Evolutionary conservation across 129 eudicot genomes (phyloP).

Genomic region (Flaveria bidentis): DNA sequence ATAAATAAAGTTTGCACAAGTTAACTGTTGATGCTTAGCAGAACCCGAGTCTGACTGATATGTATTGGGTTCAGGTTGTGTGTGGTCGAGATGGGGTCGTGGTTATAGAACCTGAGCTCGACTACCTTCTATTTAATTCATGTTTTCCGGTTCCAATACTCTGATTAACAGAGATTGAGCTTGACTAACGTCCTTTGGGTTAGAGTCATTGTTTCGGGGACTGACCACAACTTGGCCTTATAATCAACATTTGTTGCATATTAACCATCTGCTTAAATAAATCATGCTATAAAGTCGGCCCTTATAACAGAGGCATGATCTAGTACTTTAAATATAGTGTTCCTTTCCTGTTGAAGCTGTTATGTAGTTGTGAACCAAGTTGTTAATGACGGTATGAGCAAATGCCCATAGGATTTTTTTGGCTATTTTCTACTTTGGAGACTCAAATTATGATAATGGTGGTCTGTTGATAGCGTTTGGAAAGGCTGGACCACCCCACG

Average conservation of each 20-base stretch:
- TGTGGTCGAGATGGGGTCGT: background rate
- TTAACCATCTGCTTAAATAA: too few species aligned
- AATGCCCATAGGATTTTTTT: conserved; percentile 56
- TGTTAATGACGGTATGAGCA: conserved; percentile 5
- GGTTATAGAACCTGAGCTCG: background rate
- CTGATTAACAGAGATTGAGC: background rate
- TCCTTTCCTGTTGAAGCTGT: too few species aligned
- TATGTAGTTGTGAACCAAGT: conserved; percentile 19
- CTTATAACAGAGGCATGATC: too few species aligned
- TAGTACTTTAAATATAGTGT: too few species aligned
- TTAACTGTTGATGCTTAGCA: background rate
- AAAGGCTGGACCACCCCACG: conserved; percentile 67
- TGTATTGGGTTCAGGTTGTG: background rate
- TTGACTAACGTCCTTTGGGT: background rate
- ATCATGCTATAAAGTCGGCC: too few species aligned
- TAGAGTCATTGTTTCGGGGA: background rate
- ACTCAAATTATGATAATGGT: conserved; percentile 94
- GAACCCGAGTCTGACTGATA: conserved; percentile 1
- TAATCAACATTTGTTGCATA: too few species aligned
- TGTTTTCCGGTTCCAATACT: background rate
- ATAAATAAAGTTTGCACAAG: conserved; percentile 18
- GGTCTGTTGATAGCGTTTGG: conserved; percentile 88
- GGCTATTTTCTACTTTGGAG: conserved; percentile 88
- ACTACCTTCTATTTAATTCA: background rate
- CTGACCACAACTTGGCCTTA: background rate